Conservation (phyloP, 805 yeast species). For the Kodamaea fukazawae region DNA sequence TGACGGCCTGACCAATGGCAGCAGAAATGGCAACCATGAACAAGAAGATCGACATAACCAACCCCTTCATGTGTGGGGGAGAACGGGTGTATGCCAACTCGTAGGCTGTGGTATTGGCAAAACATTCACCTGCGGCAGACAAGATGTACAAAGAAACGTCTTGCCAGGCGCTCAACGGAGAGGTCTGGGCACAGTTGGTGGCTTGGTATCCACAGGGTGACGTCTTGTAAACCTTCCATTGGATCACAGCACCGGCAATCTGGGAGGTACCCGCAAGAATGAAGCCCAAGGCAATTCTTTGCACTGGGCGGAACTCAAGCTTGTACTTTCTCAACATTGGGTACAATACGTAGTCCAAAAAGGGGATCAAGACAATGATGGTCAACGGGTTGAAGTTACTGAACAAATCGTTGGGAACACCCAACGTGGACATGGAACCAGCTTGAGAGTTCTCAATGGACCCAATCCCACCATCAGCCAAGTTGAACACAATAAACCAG, state of each 20-base stretch:
- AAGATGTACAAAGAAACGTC: constrained; percentile 33
- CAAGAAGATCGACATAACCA: constrained; percentile 46
- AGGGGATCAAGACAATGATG: constrained; percentile 50
- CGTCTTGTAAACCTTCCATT: constrained; percentile 45
- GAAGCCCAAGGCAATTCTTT: constrained; percentile 49
- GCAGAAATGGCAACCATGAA: constrained; percentile 47
- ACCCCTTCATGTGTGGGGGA: constrained; percentile 49
- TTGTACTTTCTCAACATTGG: constrained; percentile 43
- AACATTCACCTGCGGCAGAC: constrained; percentile 53
- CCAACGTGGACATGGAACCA: constrained; percentile 50
- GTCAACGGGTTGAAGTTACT: constrained; percentile 54
- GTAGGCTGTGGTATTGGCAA: constrained; percentile 49
- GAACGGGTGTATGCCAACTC: constrained; percentile 54
- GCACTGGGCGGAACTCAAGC: constrained; percentile 42
- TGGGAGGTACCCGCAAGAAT: constrained; percentile 45
- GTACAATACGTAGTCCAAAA: constrained; percentile 47
- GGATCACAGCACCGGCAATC: constrained; percentile 50
- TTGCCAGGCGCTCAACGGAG: constrained; percentile 37
- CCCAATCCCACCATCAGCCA: constrained; percentile 50
- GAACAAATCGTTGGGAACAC: constrained; percentile 57
- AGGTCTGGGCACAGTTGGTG: constrained; percentile 30
- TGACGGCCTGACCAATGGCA: constrained; percentile 43
- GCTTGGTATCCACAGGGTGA: constrained; percentile 53
- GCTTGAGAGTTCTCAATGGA: constrained; percentile 51
- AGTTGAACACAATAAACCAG: constrained; percentile 37